These are phyloP conservation scores for Intubia oerlemansii DNA, from an alignment of 2,329 filamentous ascomycete species.

Conservation along the genomic window DNA sequence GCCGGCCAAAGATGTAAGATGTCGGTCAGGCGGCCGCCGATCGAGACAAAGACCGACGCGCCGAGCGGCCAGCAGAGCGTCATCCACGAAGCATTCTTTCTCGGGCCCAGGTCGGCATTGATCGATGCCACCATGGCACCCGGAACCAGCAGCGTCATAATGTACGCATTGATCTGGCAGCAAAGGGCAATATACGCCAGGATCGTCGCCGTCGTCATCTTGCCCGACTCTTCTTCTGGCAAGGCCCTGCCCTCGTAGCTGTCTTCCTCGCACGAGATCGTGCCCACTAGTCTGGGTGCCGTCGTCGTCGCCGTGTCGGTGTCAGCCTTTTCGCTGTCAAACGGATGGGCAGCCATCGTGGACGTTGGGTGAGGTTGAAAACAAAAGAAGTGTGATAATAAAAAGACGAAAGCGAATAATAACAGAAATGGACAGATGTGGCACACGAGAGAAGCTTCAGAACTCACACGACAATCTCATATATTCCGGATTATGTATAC, in stretches of 20 bases:
- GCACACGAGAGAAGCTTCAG: no score
- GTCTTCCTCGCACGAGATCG: no score
- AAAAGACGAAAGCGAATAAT: no score
- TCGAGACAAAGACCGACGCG: slow-evolving; percentile 9
- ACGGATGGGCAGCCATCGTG: no score
- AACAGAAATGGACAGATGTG: no score
- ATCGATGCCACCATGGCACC: slow-evolving; percentile 13
- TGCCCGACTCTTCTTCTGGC: no score
- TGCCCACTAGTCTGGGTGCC: background rate
- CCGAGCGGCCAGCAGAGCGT: slow-evolving; percentile 13
- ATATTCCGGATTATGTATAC: no score
- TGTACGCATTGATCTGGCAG: slow-evolving; percentile 8
- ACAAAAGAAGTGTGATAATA: no score
- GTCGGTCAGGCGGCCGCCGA: slow-evolving; percentile 4
- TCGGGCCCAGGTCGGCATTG: slow-evolving; percentile 14
- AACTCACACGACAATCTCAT: no score
- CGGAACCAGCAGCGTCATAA: slow-evolving; percentile 11
- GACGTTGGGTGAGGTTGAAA: no score
- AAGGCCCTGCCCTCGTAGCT: no score
- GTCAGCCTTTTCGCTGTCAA: slow-evolving; percentile 1
- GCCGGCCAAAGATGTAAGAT: slow-evolving; percentile 6
- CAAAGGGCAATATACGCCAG: slow-evolving; percentile 5
- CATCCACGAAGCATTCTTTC: slow-evolving; percentile 15
- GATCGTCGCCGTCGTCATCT: slow-evolving; percentile 4
- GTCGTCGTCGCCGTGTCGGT: background rate